Evolutionary conservation across 495 filamentous ascomycete species (phyloP).

Genomic region (Trichoderma erinaceum): DNA sequence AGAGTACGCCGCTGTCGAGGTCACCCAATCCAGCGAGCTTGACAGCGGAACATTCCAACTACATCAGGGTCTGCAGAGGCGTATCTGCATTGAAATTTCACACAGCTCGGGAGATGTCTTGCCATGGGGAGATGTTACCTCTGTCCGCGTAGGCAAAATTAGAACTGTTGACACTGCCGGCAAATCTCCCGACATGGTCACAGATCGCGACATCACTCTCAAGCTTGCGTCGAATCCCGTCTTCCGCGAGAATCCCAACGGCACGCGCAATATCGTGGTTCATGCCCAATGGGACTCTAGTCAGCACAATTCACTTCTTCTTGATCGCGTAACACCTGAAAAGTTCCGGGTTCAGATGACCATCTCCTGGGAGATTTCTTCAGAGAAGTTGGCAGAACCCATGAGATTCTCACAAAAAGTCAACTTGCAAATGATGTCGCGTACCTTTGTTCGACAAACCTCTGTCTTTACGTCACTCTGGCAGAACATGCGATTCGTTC

Average conservation of each 20-base stretch:
- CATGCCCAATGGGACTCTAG: conserved; percentile 95
- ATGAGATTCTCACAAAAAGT: conserved; percentile 79
- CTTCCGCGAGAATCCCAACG: conserved; percentile 77
- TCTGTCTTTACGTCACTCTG: conserved; percentile 84
- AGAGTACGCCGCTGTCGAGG: conserved; percentile 87
- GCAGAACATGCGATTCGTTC: conserved; percentile 77
- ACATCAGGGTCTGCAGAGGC: conserved; percentile 89
- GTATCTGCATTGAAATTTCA: conserved; percentile 76
- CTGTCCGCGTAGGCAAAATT: conserved; percentile 70
- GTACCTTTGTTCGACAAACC: conserved; percentile 75
- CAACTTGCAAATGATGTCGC: conserved; percentile 73
- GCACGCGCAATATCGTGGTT: conserved; percentile 81
- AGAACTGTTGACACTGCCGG: conserved; percentile 77
- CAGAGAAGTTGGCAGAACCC: conserved; percentile 68
- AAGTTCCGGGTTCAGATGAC: conserved; percentile 88
- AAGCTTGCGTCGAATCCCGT: conserved; percentile 68
- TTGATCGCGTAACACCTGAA: conserved; percentile 84
- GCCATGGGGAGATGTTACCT: conserved; percentile 74
- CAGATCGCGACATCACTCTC: conserved; percentile 66
- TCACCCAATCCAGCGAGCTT: conserved; percentile 72
- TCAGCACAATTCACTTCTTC: conserved; percentile 78
- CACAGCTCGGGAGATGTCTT: conserved; percentile 84
- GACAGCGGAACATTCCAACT: conserved; percentile 88
- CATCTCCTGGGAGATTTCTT: conserved; percentile 74
- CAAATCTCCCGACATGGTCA: conserved; percentile 71